Evolutionary conservation across 139 green algal genomes (phyloP), one percentile per base, ranked within the genome.

Genomic region (Chlorella sp.): DNA sequence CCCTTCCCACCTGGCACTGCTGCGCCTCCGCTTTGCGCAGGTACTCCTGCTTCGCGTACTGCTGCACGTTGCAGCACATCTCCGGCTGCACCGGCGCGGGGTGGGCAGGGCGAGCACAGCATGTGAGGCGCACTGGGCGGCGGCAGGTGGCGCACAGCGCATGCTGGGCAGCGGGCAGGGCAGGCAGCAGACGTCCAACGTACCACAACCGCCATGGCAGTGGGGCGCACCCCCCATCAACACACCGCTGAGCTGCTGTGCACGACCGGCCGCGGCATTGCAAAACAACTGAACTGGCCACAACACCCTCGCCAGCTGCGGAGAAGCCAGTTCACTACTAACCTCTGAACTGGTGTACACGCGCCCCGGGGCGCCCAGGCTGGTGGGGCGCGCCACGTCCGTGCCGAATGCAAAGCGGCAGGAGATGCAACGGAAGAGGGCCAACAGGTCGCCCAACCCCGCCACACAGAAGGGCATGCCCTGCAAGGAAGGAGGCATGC

Each of bases 401-500:
- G 84, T 91, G 48, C 89, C 85, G 54, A 93, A 93, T 58, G 78
- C 83, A 64, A 90, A 93, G 22, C 90, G 81, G 72, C 88, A 93
- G n/a, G 86, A 92, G 56, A 93, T 92, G 87, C 88, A 93, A 40
- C 90, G 89, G 56, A 93, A 93, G 11, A 92, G 73, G 2, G 90
- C 90, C 30, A 93, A 84, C 19, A 93, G 73, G 51, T 93, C 90
- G 7, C 90, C 89, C n/a, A 87, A 41, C 44, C 90, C 90, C 20
- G 88, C 90, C 69, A 92, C 87, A 48, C 86, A 92, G 70, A 91
- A 93, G 26, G 90, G 90, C 80, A 92, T 64, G 38, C 84, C 88
- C 87, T 91, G 78, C 81, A 54, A 24, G 26, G 6, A 8, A 56
- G 56, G 43, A 3, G 20, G 40, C 2, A n/a, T 2, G 40, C 13